phyloP scores from a whole-genome alignment of 345 rosid genomes.

The Hibiscus trionum region DNA sequence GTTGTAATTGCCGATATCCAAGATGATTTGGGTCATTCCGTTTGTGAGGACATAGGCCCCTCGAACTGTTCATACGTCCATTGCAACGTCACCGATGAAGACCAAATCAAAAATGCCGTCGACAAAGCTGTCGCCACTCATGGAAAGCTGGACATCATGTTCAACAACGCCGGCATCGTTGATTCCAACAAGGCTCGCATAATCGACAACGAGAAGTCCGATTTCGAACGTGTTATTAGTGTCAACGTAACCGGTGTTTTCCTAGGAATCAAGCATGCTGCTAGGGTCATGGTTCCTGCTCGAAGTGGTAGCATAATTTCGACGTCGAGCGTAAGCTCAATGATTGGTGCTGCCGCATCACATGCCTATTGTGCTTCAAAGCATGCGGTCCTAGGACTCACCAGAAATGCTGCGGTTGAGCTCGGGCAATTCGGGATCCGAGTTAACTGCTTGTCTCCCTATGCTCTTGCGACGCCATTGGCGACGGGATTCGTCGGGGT shows the following conservation, averaged over 20 bases:
- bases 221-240: constrained; percentile 34
- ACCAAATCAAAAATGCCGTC: constrained; percentile 19
- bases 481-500: constrained; percentile 26
- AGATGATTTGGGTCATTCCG: constrained; percentile 18
- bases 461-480: constrained; percentile 17
- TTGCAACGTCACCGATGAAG: constrained; percentile 29
- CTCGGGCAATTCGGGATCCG: constrained; percentile 23
- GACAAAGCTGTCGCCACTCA: constrained; percentile 23
- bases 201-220: constrained; percentile 27
- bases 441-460: constrained; percentile 24
- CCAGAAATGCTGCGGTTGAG: constrained; percentile 18
- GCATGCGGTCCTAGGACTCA: constrained; percentile 14
- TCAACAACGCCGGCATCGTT: constrained; percentile 36
- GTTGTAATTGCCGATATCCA: constrained; percentile 25
- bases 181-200: constrained; percentile 24
- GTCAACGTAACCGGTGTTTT: constrained; percentile 34
- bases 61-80: constrained; percentile 9
- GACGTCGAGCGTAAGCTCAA: constrained; percentile 26
- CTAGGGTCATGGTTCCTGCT: constrained; percentile 31
- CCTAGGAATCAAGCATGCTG: constrained; percentile 39
- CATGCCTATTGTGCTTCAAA: constrained; percentile 38
- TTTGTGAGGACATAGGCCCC: constrained; percentile 15
- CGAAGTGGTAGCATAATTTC: constrained; percentile 32
- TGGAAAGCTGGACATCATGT: constrained; percentile 41
- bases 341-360: constrained; percentile 10